phyloP scores from a whole-genome alignment of 2,329 filamentous ascomycete species.

The Magnaporthiopsis rhizophila region DNA sequence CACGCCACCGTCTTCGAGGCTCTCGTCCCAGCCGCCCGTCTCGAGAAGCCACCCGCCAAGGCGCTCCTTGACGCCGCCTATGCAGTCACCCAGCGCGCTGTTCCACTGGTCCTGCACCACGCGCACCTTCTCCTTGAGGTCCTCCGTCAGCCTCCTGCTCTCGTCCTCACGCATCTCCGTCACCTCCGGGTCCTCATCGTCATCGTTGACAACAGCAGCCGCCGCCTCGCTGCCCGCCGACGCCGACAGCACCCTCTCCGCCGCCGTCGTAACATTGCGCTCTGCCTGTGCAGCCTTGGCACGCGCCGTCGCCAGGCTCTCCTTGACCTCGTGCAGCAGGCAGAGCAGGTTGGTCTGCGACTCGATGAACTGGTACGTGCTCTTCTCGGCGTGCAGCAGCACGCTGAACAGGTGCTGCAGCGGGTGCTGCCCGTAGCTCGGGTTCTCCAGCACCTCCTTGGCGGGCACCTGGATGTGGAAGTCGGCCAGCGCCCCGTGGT shows the following conservation, averaged over 20 bases:
- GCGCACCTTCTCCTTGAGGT: conserved; percentile 87
- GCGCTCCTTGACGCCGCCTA: conserved; percentile 65
- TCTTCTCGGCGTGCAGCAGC: conserved; percentile 81
- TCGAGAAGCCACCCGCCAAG: conserved; percentile 66
- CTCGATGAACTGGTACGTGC: conserved; percentile 95
- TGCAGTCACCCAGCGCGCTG: conserved; percentile 71
- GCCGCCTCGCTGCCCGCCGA: conserved; percentile 48
- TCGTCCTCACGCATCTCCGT: conserved; percentile 56
- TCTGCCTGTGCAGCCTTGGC: conserved; percentile 27
- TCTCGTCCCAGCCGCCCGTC: conserved; percentile 84
- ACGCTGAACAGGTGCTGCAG: conserved; percentile 86
- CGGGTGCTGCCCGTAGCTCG: conserved; percentile 69
- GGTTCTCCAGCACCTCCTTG: conserved; percentile 78
- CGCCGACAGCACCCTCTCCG: conserved; percentile 75
- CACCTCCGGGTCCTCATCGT: conserved; percentile 35
- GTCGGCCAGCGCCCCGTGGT: conserved; percentile 28
- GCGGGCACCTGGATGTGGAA: conserved; percentile 73
- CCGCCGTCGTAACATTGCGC: conserved; percentile 41
- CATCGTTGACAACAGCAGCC: conserved; percentile 26
- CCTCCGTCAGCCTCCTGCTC: conserved; percentile 65
- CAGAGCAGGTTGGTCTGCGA: conserved; percentile 86
- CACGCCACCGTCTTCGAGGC: conserved; percentile 51
- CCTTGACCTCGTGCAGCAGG: conserved; percentile 82
- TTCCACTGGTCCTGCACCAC: conserved; percentile 88
- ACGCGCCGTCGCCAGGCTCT: conserved; percentile 63